phyloP scores from a whole-genome alignment of 164 flowering plant species.

The Paratinospora sagittata region DNA sequence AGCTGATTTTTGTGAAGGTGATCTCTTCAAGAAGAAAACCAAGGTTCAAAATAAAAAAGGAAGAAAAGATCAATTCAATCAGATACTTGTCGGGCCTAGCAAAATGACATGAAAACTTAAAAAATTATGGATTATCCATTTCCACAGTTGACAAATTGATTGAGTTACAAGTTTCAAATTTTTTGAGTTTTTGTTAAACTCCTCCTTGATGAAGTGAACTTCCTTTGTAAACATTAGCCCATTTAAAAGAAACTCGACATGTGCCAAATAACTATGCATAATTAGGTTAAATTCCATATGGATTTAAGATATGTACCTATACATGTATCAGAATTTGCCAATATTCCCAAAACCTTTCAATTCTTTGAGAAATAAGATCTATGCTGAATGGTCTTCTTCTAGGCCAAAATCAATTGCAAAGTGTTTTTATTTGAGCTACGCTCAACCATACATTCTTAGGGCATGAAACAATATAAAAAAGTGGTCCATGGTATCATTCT shows the following conservation, averaged over 20 bases:
- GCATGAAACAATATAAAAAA: neutral
- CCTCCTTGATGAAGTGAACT: neutral
- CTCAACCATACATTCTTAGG: neutral
- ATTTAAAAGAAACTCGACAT: neutral
- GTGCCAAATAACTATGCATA: neutral
- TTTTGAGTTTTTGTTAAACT: neutral
- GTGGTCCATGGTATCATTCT: neutral
- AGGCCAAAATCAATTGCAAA: neutral
- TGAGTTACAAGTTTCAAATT: neutral
- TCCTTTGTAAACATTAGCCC: neutral
- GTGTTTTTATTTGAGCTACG: neutral
- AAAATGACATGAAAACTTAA: too few species aligned
- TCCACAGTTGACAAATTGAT: neutral
- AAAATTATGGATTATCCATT: too few species aligned
- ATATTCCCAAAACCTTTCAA: neutral
- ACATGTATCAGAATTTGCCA: constrained; percentile 1
- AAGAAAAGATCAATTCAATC: too few species aligned
- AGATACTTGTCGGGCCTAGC: too few species aligned
- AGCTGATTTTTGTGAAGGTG: too few species aligned
- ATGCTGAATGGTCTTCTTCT: too few species aligned
- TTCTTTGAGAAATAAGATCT: too few species aligned
- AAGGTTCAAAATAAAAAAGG: too few species aligned
- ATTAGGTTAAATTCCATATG: neutral
- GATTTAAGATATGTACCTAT: neutral
- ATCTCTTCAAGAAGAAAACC: too few species aligned